Conservation (phyloP, 148 eudicot genomes). For the Chenopodium suecicum region DNA sequence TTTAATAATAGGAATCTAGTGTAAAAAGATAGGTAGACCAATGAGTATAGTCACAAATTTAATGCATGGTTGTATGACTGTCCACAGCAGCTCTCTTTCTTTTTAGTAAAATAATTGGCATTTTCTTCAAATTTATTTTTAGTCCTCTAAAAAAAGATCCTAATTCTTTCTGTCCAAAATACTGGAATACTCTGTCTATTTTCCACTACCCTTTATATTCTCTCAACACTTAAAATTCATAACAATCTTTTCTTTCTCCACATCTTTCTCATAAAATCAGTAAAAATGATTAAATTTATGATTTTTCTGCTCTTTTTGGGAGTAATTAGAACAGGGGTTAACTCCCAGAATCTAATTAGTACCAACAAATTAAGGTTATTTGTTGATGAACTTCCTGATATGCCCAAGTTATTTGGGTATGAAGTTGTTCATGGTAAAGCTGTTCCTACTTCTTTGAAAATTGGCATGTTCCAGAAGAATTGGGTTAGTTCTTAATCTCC, state of each 20-base stretch:
- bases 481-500: constrained; percentile 51
- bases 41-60: background rate
- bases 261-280: background rate
- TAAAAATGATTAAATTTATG: background rate
- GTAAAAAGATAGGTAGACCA: background rate
- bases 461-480: constrained; percentile 69
- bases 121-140: background rate
- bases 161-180: background rate
- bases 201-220: background rate
- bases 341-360: background rate
- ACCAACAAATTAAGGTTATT: constrained; percentile 43
- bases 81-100: background rate
- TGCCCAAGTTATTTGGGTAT: constrained; percentile 63
- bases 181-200: background rate
- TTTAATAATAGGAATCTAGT: background rate
- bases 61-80: constrained; percentile 12
- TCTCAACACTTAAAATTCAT: background rate
- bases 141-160: background rate
- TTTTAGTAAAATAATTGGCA: background rate
- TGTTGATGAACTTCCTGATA: constrained; percentile 61
- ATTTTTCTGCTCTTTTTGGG: background rate
- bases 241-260: background rate
- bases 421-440: constrained; percentile 32
- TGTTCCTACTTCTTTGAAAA: constrained; percentile 36
- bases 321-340: background rate